These are phyloP conservation scores for Acaromyces ingoldii DNA, from an alignment of 1,284 basidiomycete genomes.

Conservation along the genomic window DNA sequence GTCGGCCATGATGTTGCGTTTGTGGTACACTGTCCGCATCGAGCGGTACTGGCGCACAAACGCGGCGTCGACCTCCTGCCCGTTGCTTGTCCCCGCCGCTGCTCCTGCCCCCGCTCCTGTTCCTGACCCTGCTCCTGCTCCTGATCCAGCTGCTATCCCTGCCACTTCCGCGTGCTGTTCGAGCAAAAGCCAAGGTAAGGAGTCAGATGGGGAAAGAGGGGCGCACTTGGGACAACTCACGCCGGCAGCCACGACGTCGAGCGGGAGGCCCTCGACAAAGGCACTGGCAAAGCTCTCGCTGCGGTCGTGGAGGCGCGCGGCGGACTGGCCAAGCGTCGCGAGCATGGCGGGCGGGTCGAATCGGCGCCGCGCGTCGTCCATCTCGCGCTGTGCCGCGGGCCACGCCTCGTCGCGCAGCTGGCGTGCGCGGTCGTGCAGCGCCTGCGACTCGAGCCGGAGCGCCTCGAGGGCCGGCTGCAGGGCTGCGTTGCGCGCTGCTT, in stretches of 20 bases:
- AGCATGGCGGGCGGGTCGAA: slow-evolving; percentile 37
- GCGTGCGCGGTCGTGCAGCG: slow-evolving; percentile 30
- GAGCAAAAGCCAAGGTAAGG: no score
- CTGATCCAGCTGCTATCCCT: no score
- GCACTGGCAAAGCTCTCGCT: slow-evolving; percentile 43
- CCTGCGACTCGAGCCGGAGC: slow-evolving; percentile 34
- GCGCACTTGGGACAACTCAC: no score
- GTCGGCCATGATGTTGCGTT: slow-evolving; percentile 28
- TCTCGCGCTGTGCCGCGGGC: slow-evolving; percentile 17
- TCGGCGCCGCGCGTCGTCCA: slow-evolving; percentile 32
- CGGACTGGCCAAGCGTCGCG: slow-evolving; percentile 26
- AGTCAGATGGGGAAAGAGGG: not conserved
- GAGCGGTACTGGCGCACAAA: slow-evolving; percentile 36
- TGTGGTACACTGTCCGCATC: slow-evolving; percentile 28
- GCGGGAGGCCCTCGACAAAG: slow-evolving; percentile 38
- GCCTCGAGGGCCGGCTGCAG: slow-evolving; percentile 31
- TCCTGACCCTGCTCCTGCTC: no score
- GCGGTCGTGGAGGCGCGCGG: slow-evolving; percentile 30
- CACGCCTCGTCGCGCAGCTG: slow-evolving; percentile 26
- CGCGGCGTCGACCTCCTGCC: slow-evolving; percentile 14
- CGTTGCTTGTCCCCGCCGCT: not conserved
- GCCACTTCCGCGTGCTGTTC: no score
- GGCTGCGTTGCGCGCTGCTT: slow-evolving; percentile 28
- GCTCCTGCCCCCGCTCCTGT: no score
- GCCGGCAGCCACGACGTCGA: slow-evolving; percentile 11